Base-by-base conservation (phyloP, 1,284 basidiomycete genomes). In the Clitocybe nebularis region DNA sequence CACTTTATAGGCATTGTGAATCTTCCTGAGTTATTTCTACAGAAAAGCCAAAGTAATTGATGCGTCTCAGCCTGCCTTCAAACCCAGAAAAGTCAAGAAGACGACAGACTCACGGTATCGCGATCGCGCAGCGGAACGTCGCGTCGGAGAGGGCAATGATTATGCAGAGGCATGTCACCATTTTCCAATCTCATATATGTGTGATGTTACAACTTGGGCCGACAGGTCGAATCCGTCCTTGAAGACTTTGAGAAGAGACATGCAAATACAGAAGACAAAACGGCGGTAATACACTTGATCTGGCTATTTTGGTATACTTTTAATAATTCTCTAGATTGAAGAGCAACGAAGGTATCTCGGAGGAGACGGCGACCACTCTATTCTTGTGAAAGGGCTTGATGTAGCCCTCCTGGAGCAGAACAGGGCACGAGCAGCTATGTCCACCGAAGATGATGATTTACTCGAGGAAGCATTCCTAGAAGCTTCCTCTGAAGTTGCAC, bases 331-430 rank as follows among this genome's bases (percentile, higher is more conserved):
- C n/a, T 44, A 89, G 81, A 67, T 93, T 11, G 88, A 91, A 41
- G 75, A 81, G 44, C 79, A 90, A 58, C 76, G 91, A 33, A 73
- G 73, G 34, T 92, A 90, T 60, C 76, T 94, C 1, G 92, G 92
- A n/a, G 91, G 91, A 24, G 91, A 95, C 61, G 79, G 81, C 30
- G 77, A 84, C 41, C 89, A 94, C 60, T 83, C 87, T 2, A 79
- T 93, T 35, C 77, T 93, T 3, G 89, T 93, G 29, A 94, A 92
- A 55, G 89, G 93, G n/a, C 79, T 96, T 23, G 93, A 96, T 58
- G 79, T 84, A 58, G 83, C 89, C 0, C 74, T 95, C 3, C 69
- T 96, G 5, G 88, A 92, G 53, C 85, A 90, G 55, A 83, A 89
- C 51, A 89, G 81, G 63, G 87, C 88, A 0, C 77, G 77, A 9